Conservation (phyloP, 495 filamentous ascomycete species). For the Jackrogersella minutella region DNA sequence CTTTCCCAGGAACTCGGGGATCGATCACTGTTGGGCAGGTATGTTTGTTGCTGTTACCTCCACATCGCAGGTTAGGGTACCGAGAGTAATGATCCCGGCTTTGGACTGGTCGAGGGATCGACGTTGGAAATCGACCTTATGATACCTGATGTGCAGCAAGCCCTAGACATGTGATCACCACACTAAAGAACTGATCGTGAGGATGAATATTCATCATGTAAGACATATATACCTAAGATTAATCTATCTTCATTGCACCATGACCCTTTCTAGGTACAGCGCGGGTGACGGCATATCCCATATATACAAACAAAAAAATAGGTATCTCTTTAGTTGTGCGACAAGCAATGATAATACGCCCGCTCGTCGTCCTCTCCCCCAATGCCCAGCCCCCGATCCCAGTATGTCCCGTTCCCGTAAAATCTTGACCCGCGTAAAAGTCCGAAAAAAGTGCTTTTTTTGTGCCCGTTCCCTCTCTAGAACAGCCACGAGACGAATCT, state of each 20-base stretch:
- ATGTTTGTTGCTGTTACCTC: background rate
- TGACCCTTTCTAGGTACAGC: background rate
- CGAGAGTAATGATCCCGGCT: background rate
- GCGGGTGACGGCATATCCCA: background rate
- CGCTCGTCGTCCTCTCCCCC: background rate
- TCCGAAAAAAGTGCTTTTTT: no score
- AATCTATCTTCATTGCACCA: background rate
- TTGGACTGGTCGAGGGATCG: no score
- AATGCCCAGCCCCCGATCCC: background rate
- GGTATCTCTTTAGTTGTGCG: background rate
- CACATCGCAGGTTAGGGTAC: background rate
- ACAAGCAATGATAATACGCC: background rate
- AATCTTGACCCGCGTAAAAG: no score
- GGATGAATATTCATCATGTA: no score
- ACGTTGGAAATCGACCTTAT: background rate
- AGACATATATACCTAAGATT: background rate
- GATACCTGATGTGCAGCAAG: background rate
- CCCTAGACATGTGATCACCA: background rate
- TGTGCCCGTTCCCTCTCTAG: constrained; percentile 41
- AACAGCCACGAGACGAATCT: constrained; percentile 74
- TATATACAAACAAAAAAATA: constrained; percentile 3
- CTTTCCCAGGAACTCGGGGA: background rate
- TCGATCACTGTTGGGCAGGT: background rate
- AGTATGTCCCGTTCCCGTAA: background rate
- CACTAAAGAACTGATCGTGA: no score